Conservation (phyloP, 2,329 filamentous ascomycete genomes). For the Xylariaceae sp. region DNA sequence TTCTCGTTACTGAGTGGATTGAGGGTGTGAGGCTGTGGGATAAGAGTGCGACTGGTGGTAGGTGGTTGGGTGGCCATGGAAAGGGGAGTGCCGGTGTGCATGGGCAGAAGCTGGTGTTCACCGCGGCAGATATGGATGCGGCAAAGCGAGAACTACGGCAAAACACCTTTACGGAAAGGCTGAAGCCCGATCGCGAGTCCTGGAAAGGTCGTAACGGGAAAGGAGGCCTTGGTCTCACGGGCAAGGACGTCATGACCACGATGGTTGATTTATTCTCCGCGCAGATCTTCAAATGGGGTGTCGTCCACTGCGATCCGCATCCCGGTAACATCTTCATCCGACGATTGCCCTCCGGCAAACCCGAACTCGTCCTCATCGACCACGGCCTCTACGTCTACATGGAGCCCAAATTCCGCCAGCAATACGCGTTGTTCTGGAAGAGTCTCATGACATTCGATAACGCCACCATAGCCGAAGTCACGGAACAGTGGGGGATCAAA, state of each 20-base stretch:
- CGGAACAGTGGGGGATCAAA: constrained; percentile 78
- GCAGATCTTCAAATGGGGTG: constrained; percentile 96
- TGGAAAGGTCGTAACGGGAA: constrained; percentile 71
- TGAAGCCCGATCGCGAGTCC: constrained; percentile 76
- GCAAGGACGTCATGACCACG: constrained; percentile 89
- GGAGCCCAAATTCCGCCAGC: constrained; percentile 73
- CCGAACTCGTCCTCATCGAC: constrained; percentile 93
- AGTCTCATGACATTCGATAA: constrained; percentile 93
- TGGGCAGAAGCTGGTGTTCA: constrained; percentile 55
- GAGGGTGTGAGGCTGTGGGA: constrained; percentile 93
- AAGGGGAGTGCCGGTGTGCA: constrained; percentile 74
- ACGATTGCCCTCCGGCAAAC: constrained; percentile 71
- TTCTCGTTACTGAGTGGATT: constrained; percentile 97
- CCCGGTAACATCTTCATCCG: constrained; percentile 97
- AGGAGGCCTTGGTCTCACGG: constrained; percentile 77
- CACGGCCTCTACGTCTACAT: constrained; percentile 96
- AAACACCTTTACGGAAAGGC: constrained; percentile 50
- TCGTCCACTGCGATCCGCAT: constrained; percentile 94
- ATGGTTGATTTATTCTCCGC: constrained; percentile 97
- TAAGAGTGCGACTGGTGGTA: constrained; percentile 70
- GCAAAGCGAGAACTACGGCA: constrained; percentile 45
- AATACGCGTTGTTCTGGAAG: constrained; percentile 93
- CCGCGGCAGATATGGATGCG: constrained; percentile 43
- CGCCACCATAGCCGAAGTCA: constrained; percentile 67
- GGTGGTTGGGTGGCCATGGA: constrained; percentile 75